Evolutionary conservation across 2,329 filamentous ascomycete genomes (phyloP), one percentile per base, ranked within the genome.

Genomic region (Phyllosticta citriasiana): DNA sequence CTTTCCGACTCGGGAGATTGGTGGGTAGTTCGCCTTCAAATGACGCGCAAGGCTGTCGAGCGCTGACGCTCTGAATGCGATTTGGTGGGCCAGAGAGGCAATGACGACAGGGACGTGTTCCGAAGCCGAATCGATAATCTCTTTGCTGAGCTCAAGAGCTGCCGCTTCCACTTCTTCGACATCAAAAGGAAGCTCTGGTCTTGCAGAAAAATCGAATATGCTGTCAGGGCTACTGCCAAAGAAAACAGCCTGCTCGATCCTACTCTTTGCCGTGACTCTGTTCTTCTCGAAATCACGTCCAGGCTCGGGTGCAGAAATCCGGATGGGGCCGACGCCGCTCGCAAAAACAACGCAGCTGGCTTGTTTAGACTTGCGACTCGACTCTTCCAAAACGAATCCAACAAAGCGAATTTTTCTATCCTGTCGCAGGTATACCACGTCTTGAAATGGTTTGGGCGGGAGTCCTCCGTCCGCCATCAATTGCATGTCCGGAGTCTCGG

Each of bases 241-340:
- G 75, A 97, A 97, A 1, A 97, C 88, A 2, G 92, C 92, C 75
- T 99, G 92, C 70, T 97, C 91, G 51, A 99, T 81, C 74, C 94
- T 96, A 74, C 86, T 89, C 74, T 91, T 94, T 6, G 90, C 88
- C 1, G 89, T 92, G 16, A 96, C 83, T 65, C 76, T 77, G 9
- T 66, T 64, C 26, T 70, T 71, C 55, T 70, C 86, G 22, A 63
- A 60, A 10, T 67, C 64, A 14, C 66, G 60, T 4, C 83, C 78
- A 26, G 87, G 78, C 16, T 83, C 78, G 27, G 83, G 69, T 14
- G 78, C 76, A 57, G 76, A 75, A 50, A 85, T 72, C 57, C 83
- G 79, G 56, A 86, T 71, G n/a, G 85, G 71, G 12, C 84, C 84
- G 67, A 80, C 81, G 40, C 80, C 79, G 64, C 81, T 77, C 61